phyloP scores from a whole-genome alignment of 352 stramenopile genomes.

The Globisporangium paddicum region DNA sequence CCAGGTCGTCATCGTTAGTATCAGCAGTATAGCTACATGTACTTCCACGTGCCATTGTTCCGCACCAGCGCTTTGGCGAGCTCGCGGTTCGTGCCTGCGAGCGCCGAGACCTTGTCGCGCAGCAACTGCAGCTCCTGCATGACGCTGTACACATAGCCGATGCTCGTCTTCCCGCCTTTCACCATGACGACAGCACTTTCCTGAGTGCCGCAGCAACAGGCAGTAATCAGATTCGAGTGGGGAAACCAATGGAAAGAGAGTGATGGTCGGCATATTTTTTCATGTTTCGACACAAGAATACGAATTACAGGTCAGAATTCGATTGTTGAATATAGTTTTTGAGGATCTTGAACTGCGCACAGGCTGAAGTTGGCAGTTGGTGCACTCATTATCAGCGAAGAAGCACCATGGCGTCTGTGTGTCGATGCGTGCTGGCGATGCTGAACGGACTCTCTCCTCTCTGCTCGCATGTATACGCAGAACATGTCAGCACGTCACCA shows the following conservation, averaged over 20 bases:
- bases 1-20: neutral
- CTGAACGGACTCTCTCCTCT: slow-evolving; percentile 24
- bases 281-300: neutral
- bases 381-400: slow-evolving; percentile 18
- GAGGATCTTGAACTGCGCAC: neutral
- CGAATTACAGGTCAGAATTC: neutral
- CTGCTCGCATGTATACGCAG: slow-evolving; percentile 7
- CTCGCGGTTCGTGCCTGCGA: slow-evolving; percentile 55
- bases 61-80: slow-evolving; percentile 61
- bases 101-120: slow-evolving; percentile 30
- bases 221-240: slow-evolving; percentile 6
- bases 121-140: slow-evolving; percentile 62
- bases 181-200: slow-evolving; percentile 17
- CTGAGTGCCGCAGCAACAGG: neutral
- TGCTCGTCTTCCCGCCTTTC: slow-evolving; percentile 23
- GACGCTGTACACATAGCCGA: slow-evolving; percentile 47
- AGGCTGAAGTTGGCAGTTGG: slow-evolving; percentile 6
- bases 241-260: neutral
- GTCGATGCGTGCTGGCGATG: slow-evolving; percentile 27
- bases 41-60: neutral
- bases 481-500: neutral
- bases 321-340: neutral
- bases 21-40: neutral
- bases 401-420: slow-evolving; percentile 26
- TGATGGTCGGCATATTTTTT: neutral